Evolutionary conservation across 129 eudicot species (phyloP), one percentile per base, ranked within the genome.

Genomic region (Flaveria brownii): DNA sequence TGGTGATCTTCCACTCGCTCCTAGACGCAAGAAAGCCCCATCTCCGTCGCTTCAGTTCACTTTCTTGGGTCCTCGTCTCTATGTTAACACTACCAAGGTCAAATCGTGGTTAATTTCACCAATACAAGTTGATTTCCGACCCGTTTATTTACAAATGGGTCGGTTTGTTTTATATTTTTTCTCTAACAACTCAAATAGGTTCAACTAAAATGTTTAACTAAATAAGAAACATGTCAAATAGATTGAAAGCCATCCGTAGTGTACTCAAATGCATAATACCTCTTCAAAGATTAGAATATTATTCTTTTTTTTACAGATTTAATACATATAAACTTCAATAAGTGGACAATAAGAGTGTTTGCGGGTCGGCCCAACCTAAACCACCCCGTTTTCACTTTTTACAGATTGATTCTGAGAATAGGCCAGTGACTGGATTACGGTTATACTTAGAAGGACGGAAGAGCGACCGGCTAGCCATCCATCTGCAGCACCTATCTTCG

Each of bases 381-480:
- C 52, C 46, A 22, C 39, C 33, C 30, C 51, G 16, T 42, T 73
- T 15, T 23, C 9, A n/a, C 25, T 62, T 63, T 68, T 83, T 81
- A 66, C 85, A 94, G 98, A 96, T 95, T 16, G 97, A 91, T 80
- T 87, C 99, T 5, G 96, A 82, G 45, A 83, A 85, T 79, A 78
- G 90, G 75, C 99, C 99, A 1, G 97, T 95, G 12, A 95, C 99
- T 6, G 97, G 99, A 49, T 68, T 95, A 3, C 97, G 99, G 50
- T 84, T 95, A 55, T 95, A 86, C 84, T 80, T 95, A 75, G 99
- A 95, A 88, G 97, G 99, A 59, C 87, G 86, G 22, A 89, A 85
- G 81, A 91, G 97, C 52, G 91, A 95, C 74, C 97, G 88, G 78
- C 72, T 95, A 36, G 99, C 97, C 59, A 87, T 95, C 84, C 99